Conservation (phyloP, 2,329 filamentous ascomycete species). For the Colletotrichum chrysophilum region DNA sequence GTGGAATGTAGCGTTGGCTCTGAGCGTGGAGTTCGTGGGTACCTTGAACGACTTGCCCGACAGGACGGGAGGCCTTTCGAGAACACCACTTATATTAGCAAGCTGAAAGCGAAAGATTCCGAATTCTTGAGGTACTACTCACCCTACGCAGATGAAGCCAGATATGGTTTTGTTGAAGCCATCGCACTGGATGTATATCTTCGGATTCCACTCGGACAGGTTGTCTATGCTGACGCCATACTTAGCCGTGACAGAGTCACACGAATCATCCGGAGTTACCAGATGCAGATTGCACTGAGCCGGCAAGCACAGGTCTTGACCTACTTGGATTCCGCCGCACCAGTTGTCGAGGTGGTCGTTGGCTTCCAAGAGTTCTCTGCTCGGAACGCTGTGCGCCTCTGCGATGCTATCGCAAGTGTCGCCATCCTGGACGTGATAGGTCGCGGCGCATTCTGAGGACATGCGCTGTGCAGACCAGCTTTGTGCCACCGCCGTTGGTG, state of each 20-base stretch:
- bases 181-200: neutral
- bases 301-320: neutral
- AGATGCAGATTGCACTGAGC: neutral
- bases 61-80: neutral
- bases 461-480: neutral
- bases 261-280: neutral
- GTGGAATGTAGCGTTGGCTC: neutral
- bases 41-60: neutral
- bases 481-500: neutral
- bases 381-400: neutral
- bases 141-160: neutral
- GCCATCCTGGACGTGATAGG: neutral
- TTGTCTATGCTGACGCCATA: neutral
- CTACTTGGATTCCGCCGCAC: neutral
- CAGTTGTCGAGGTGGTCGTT: neutral
- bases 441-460: neutral
- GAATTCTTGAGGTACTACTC: neutral
- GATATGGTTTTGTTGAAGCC: neutral
- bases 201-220: neutral
- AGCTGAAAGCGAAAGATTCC: neutral
- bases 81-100: neutral
- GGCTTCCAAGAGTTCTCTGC: neutral
- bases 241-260: neutral
- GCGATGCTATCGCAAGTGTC: neutral
- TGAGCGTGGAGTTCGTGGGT: neutral